Conservation (phyloP, 805 yeast genomes). For the Wilhelminamyces savonicus region DNA sequence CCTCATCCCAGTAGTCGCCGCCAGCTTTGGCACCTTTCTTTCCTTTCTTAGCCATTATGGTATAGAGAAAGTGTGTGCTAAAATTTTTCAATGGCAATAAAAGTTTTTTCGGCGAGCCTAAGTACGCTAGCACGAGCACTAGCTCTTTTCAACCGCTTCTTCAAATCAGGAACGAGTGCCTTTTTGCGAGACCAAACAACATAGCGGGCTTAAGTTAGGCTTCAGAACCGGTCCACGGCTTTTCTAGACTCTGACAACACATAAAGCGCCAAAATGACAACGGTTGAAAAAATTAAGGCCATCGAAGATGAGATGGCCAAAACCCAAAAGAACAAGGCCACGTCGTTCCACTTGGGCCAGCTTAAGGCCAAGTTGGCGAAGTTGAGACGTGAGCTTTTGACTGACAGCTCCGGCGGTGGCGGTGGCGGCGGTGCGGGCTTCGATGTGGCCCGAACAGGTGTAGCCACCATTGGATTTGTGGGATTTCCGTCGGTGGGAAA, state of each 20-base stretch:
- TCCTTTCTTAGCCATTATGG: slow-evolving; percentile 38
- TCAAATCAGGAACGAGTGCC: too few relatives aligned
- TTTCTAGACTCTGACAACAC: too few relatives aligned
- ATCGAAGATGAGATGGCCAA: slow-evolving; percentile 97
- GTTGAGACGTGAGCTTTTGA: slow-evolving; percentile 81
- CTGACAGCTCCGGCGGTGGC: slow-evolving; percentile 54
- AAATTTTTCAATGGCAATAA: too few relatives aligned
- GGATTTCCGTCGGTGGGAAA: slow-evolving; percentile 98
- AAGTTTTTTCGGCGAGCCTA: too few relatives aligned
- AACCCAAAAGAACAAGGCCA: slow-evolving; percentile 97
- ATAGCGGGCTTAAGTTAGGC: too few relatives aligned
- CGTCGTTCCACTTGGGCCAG: slow-evolving; percentile 96
- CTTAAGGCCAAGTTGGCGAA: slow-evolving; percentile 95
- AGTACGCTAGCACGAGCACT: too few relatives aligned
- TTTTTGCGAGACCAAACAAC: too few relatives aligned
- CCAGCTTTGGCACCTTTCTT: slow-evolving; percentile 59
- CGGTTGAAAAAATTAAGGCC: slow-evolving; percentile 63
- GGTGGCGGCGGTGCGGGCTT: slow-evolving; percentile 93
- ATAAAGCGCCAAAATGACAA: slow-evolving; percentile 31
- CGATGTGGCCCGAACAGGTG: slow-evolving; percentile 99
- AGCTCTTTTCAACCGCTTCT: too few relatives aligned
- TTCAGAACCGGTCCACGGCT: too few relatives aligned
- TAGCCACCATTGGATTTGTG: slow-evolving; percentile 93
- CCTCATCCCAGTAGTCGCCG: slow-evolving; percentile 79
- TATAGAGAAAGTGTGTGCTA: too few relatives aligned